These are phyloP conservation scores for Gonium pectorale DNA, from an alignment of 139 green algal genomes.

Conservation along the genomic window DNA sequence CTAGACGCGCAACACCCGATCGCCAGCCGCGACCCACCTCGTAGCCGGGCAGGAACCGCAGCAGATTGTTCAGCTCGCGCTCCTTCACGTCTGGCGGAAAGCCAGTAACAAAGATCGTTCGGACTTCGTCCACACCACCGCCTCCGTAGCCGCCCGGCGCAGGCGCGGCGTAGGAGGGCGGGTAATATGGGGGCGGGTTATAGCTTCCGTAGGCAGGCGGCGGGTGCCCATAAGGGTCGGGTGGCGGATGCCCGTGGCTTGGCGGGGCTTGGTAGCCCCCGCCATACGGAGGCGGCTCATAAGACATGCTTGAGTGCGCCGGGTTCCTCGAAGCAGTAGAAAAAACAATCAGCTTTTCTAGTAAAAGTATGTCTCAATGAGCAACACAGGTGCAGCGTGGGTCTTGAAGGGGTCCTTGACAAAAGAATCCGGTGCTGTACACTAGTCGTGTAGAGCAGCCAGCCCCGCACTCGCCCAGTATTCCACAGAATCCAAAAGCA, in stretches of 20 bases:
- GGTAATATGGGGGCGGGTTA: constrained; percentile 19
- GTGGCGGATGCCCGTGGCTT: background rate
- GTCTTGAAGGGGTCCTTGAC: too few relatives aligned
- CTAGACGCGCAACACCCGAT: too few relatives aligned
- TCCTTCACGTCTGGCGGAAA: constrained; percentile 93
- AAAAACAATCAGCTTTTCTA: too few relatives aligned
- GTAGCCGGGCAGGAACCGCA: constrained; percentile 93
- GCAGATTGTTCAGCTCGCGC: constrained; percentile 94
- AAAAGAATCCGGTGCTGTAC: too few relatives aligned
- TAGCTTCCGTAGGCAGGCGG: constrained; percentile 1
- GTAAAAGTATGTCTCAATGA: too few relatives aligned
- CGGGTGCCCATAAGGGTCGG: constrained; percentile 23
- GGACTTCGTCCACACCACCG: constrained; percentile 72
- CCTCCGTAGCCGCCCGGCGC: background rate
- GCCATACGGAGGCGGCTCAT: constrained; percentile 28
- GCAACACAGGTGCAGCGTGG: too few relatives aligned
- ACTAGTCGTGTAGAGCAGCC: too few relatives aligned
- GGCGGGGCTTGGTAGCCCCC: constrained; percentile 18
- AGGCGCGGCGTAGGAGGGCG: constrained; percentile 4
- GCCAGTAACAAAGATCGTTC: constrained; percentile 91
- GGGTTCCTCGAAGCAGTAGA: too few relatives aligned
- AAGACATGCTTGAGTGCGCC: constrained; percentile 10
- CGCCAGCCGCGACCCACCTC: constrained; percentile 81
- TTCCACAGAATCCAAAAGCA: too few relatives aligned
- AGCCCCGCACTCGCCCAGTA: too few relatives aligned